These are phyloP conservation scores for Xylariales sp. DNA, from an alignment of 2,329 filamentous ascomycete genomes.

Conservation along the genomic window DNA sequence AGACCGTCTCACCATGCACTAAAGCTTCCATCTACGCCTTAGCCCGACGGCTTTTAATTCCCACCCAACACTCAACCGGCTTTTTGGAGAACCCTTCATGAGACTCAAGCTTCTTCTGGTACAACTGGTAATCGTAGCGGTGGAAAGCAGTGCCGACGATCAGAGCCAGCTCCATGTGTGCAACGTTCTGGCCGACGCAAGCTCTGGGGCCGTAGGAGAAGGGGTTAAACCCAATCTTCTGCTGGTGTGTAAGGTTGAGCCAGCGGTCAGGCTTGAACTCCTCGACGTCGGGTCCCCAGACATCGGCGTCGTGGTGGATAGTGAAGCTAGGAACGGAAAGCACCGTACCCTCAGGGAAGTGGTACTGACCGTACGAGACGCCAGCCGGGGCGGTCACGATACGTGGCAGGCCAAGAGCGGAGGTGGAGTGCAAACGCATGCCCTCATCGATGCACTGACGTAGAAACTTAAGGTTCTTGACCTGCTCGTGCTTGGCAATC, in stretches of 20 bases:
- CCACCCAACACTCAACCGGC: constrained; percentile 3
- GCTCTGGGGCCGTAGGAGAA: constrained; percentile 5
- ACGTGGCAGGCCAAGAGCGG: constrained; percentile 2
- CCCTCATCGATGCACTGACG: constrained; percentile 6
- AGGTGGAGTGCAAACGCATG: constrained; percentile 5
- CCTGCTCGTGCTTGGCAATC: constrained; percentile 1
- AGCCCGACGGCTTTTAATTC: constrained; percentile 3
- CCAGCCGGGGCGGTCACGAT: constrained; percentile 1
- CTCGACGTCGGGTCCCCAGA: constrained; percentile 6
- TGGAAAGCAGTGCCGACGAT: constrained; percentile 5
- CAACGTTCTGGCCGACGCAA: constrained; percentile 5
- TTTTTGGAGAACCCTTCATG: constrained; percentile 6
- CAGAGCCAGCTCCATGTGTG: constrained; percentile 4
- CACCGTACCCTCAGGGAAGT: constrained; percentile 4
- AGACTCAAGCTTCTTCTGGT: constrained; percentile 3
- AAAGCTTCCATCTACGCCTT: too few relatives aligned
- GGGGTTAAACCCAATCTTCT: constrained; percentile 5
- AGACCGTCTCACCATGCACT: too few relatives aligned
- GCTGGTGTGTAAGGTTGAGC: constrained; percentile 1
- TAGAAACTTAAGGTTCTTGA: constrained; percentile 5
- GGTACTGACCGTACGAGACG: constrained; percentile 1
- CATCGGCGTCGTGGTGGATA: constrained; percentile 4
- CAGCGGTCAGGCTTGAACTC: constrained; percentile 7
- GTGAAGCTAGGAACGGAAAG: constrained; percentile 5
- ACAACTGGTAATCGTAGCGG: constrained; percentile 3